phyloP scores from a whole-genome alignment of 1,139 yeast genomes.

The Pneumocystis oryctolagi region DNA sequence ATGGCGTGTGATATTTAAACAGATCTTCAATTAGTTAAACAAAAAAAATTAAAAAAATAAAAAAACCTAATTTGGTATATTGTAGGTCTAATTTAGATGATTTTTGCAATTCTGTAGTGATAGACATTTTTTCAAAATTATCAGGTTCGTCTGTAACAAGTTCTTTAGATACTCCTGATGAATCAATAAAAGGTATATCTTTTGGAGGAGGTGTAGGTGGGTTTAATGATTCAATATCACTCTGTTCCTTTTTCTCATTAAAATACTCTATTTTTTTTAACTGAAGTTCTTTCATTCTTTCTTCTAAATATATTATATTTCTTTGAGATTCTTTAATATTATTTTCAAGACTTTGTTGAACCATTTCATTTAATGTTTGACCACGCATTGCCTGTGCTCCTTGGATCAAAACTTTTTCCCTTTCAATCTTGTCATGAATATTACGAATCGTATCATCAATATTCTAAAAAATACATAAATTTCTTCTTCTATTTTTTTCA shows the following conservation, averaged over 20 bases:
- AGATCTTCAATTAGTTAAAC: slow-evolving; percentile 34
- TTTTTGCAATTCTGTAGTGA: not conserved
- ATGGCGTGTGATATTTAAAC: slow-evolving; percentile 83
- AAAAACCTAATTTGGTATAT: slow-evolving; percentile 16
- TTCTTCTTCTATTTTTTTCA: not conserved
- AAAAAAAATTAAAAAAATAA: not conserved
- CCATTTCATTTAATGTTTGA: slow-evolving; percentile 61
- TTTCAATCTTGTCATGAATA: slow-evolving; percentile 66
- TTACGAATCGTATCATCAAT: slow-evolving; percentile 31
- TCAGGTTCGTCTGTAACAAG: not conserved
- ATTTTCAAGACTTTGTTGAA: slow-evolving; percentile 80
- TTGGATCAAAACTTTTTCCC: slow-evolving; percentile 72
- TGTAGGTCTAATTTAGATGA: slow-evolving; percentile 10
- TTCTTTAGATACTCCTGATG: not conserved
- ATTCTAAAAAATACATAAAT: not conserved
- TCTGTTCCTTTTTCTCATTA: slow-evolving; percentile 1
- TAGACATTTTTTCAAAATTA: not conserved
- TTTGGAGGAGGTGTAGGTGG: slow-evolving; percentile 11
- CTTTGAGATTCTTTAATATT: slow-evolving; percentile 83
- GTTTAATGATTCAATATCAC: slow-evolving; percentile 3
- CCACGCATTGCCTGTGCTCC: slow-evolving; percentile 73
- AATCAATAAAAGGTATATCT: slow-evolving; percentile 3
- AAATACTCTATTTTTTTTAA: slow-evolving; percentile 5
- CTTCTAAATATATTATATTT: slow-evolving; percentile 74
- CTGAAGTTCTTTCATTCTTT: slow-evolving; percentile 52